These are phyloP conservation scores for Fusarium oxysporum DNA, from an alignment of 2,329 filamentous ascomycete species.

Conservation along the genomic window DNA sequence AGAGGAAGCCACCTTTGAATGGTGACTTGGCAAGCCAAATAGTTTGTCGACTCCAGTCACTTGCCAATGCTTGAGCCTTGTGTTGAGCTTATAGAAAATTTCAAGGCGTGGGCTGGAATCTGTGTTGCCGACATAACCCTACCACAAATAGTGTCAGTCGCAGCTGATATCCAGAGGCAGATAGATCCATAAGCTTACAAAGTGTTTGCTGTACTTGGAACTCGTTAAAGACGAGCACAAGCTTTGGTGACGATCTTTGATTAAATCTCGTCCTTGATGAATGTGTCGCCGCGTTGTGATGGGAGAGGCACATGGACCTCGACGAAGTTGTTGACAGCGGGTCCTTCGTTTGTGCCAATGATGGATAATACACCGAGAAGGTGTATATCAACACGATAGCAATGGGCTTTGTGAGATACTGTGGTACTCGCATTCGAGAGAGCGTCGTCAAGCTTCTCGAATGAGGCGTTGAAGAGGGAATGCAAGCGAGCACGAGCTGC, in stretches of 20 bases:
- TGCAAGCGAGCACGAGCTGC: not conserved
- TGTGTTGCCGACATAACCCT: not conserved
- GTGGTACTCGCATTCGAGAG: not conserved
- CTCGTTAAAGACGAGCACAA: not conserved
- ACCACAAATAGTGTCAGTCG: not conserved
- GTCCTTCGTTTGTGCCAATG: not conserved
- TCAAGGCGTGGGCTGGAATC: not conserved
- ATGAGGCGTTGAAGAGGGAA: not conserved
- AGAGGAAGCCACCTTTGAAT: not conserved
- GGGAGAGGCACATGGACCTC: too few species aligned
- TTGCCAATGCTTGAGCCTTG: not conserved
- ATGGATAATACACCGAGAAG: not conserved
- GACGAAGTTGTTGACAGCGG: too few species aligned
- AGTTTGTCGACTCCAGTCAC: not conserved
- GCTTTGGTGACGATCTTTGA: not conserved
- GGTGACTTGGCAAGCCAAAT: not conserved
- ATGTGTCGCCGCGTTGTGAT: not conserved
- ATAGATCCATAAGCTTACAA: not conserved
- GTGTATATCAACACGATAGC: not conserved
- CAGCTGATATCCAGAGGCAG: not conserved
- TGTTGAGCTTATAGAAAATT: not conserved
- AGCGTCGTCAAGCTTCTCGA: not conserved
- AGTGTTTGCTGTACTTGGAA: not conserved
- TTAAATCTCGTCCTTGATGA: too few species aligned
- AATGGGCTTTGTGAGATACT: not conserved